These are phyloP conservation scores for Nissolia schottii DNA, from an alignment of 306 rosid species.

Conservation along the genomic window DNA sequence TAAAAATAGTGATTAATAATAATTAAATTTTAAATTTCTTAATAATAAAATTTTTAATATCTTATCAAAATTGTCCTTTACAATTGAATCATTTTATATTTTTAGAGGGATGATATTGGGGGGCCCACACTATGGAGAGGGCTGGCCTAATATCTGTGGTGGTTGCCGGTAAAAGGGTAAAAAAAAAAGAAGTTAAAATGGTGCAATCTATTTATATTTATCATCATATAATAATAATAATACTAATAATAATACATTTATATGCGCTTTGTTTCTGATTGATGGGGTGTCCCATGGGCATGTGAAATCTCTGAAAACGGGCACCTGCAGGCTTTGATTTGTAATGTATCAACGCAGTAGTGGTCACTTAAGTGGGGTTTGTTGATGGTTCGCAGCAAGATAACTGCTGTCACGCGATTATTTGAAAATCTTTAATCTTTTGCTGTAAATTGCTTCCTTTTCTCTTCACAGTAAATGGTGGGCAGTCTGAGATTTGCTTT, in stretches of 20 bases:
- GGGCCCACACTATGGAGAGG: background rate
- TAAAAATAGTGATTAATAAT: too few relatives aligned
- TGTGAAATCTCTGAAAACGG: slow-evolving; percentile 27
- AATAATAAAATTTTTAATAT: too few relatives aligned
- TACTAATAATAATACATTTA: too few relatives aligned
- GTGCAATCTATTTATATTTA: too few relatives aligned
- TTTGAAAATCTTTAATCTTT: background rate
- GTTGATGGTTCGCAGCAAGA: too few relatives aligned
- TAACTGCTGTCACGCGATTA: background rate
- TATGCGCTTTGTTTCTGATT: background rate
- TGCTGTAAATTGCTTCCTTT: background rate
- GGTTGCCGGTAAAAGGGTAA: slow-evolving; percentile 28
- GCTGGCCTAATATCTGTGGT: slow-evolving; percentile 19
- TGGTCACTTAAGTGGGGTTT: background rate
- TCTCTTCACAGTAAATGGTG: background rate
- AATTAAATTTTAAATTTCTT: too few relatives aligned
- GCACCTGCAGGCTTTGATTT: background rate
- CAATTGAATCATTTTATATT: too few relatives aligned
- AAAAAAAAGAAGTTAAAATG: too few relatives aligned
- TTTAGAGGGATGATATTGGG: too few relatives aligned
- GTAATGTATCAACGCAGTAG: background rate
- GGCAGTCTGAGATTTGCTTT: background rate
- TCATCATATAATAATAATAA: too few relatives aligned
- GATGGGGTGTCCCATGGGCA: slow-evolving; percentile 27
- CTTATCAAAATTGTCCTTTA: too few relatives aligned